phyloP scores from a whole-genome alignment of 768 basidiomycete genomes.

The Hypsizygus marmoreus region DNA sequence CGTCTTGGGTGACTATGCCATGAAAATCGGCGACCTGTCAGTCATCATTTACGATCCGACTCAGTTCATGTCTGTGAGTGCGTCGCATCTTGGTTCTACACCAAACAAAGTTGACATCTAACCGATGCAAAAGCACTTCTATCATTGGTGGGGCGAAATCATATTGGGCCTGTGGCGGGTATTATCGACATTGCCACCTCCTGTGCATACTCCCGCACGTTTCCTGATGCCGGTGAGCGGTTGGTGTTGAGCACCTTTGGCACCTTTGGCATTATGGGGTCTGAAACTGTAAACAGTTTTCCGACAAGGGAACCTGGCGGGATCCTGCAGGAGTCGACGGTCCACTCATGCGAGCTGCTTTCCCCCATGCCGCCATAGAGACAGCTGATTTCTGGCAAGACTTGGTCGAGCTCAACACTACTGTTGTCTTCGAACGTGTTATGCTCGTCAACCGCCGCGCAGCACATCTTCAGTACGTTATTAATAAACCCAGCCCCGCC shows the following conservation, averaged over 20 bases:
- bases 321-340: constrained; percentile 63
- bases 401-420: constrained; percentile 41
- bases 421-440: constrained; percentile 62
- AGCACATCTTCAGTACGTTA: constrained; percentile 51
- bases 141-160: constrained; percentile 51
- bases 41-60: constrained; percentile 31
- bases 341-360: constrained; percentile 64
- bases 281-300: too few species aligned
- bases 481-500: neutral
- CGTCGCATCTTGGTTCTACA: too few species aligned
- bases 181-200: too few species aligned
- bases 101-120: constrained; percentile 1
- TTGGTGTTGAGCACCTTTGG: too few species aligned
- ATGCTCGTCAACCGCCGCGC: constrained; percentile 65
- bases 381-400: constrained; percentile 64
- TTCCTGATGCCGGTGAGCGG: constrained; percentile 37
- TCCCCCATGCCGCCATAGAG: constrained; percentile 61
- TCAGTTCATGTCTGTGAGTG: constrained; percentile 27
- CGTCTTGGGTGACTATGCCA: constrained; percentile 22
- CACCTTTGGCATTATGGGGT: too few species aligned
- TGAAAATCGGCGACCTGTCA: constrained; percentile 25
- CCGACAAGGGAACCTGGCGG: constrained; percentile 46
- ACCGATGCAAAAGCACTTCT: constrained; percentile 37
- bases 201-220: constrained; percentile 29
- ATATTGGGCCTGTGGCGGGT: constrained; percentile 45